These are phyloP conservation scores for Biscogniauxia sp. DNA, from an alignment of 2,329 filamentous ascomycete species.

Conservation along the genomic window DNA sequence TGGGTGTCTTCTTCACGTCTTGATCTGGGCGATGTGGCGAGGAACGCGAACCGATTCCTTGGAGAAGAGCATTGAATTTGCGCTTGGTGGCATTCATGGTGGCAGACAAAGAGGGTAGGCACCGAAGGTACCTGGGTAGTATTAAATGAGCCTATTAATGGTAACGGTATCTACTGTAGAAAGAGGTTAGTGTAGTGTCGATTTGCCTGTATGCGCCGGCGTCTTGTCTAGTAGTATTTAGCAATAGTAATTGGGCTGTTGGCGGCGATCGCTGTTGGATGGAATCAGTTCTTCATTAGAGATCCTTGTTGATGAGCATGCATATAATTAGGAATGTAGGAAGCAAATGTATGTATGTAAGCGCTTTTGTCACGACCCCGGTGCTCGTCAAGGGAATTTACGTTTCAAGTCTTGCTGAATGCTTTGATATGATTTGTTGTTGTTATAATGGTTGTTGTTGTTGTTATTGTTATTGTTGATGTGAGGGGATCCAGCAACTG, in stretches of 20 bases:
- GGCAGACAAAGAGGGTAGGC: slow-evolving; percentile 4
- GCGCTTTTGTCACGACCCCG: no score
- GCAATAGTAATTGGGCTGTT: not conserved
- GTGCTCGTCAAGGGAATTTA: slow-evolving; percentile 1
- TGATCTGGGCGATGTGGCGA: slow-evolving; percentile 39
- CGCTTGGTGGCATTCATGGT: slow-evolving; percentile 76
- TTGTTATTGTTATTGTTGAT: not conserved
- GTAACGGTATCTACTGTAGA: not conserved
- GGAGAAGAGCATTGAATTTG: slow-evolving; percentile 75
- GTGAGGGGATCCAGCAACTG: no score
- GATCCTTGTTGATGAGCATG: not conserved
- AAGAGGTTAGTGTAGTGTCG: not conserved
- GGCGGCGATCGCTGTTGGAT: not conserved
- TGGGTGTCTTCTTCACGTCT: slow-evolving; percentile 37
- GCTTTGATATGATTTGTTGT: not conserved
- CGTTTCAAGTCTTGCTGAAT: slow-evolving; percentile 5
- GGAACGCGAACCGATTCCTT: slow-evolving; percentile 56
- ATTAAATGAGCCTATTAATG: slow-evolving; percentile 3
- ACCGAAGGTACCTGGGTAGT: slow-evolving; percentile 5
- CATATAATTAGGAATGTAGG: no score
- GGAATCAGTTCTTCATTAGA: not conserved
- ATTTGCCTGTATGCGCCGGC: not conserved
- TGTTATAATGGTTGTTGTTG: not conserved
- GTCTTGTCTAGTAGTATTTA: not conserved
- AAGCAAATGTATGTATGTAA: no score